Percentiles rank a stretch among this genome's conserved stretches.
Conservation (phyloP, 805 yeast genomes). For the Wickerhamiella azyma region DNA sequence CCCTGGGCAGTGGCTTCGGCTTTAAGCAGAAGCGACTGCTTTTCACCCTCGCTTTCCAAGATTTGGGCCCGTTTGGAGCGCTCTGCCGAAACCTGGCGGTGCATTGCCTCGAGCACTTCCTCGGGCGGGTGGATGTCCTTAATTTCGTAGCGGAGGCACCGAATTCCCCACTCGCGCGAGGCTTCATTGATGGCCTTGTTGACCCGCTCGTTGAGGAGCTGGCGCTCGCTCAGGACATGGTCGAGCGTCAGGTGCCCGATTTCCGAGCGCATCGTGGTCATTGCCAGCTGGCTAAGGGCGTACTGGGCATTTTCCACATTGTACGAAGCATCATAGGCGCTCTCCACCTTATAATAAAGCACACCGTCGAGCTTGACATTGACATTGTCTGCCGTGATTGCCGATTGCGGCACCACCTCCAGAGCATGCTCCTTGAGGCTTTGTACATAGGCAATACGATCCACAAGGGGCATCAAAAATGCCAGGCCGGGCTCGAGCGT, state of each 20-base stretch:
- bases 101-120: conserved; percentile 81
- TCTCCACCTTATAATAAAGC: conserved; percentile 59
- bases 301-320: conserved; percentile 82
- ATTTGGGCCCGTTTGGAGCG: conserved; percentile 70
- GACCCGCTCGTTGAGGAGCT: conserved; percentile 54
- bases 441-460: conserved; percentile 68
- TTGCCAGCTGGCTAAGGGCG: conserved; percentile 75
- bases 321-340: conserved; percentile 74
- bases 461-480: conserved; percentile 55
- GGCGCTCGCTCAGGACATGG: conserved; percentile 65
- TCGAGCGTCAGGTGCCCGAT: conserved; percentile 74
- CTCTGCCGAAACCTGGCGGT: conserved; percentile 78
- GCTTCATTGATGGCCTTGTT: conserved; percentile 74
- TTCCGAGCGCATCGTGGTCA: conserved; percentile 82
- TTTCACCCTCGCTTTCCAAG: conserved; percentile 71
- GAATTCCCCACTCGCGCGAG: conserved; percentile 73
- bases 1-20: conserved; percentile 78
- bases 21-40: conserved; percentile 65
- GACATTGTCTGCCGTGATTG: conserved; percentile 77
- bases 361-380: conserved; percentile 77
- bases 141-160: conserved; percentile 72
- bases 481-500: conserved; percentile 68
- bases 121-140: conserved; percentile 80
- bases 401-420: conserved; percentile 71
- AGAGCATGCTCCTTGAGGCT: conserved; percentile 73